These are phyloP conservation scores for Pseudoperonospora humuli DNA, from an alignment of 352 stramenopile genomes.

Conservation along the genomic window DNA sequence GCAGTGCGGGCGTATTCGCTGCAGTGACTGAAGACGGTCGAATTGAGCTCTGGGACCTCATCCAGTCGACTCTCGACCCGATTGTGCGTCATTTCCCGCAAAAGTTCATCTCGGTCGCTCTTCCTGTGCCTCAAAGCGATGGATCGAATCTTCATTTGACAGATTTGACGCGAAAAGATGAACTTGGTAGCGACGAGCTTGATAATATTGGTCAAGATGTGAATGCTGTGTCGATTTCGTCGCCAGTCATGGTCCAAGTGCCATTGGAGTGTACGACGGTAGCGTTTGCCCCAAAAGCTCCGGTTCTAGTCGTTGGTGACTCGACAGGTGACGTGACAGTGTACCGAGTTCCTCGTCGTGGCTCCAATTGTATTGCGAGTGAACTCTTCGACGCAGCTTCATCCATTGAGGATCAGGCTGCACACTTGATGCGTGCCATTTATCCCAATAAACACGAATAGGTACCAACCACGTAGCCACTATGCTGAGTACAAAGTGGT, in stretches of 20 bases:
- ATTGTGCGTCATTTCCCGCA: no score
- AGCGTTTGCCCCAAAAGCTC: constrained; percentile 57
- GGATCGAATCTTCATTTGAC: constrained; percentile 4
- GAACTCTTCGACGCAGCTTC: constrained; percentile 11
- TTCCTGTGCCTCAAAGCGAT: no score
- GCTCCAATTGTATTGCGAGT: constrained; percentile 14
- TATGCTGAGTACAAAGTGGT: no score
- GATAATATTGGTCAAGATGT: constrained; percentile 5
- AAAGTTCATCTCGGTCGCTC: no score
- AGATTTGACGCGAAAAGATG: constrained; percentile 14
- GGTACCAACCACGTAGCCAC: no score
- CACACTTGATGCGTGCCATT: constrained; percentile 41
- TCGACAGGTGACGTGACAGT: constrained; percentile 67
- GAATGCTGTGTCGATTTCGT: background rate
- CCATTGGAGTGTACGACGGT: constrained; percentile 61
- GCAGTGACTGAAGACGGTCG: no score
- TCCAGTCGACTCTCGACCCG: no score
- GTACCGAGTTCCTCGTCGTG: constrained; percentile 47
- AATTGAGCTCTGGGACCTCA: no score
- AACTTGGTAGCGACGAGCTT: background rate
- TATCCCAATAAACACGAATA: constrained; percentile 50
- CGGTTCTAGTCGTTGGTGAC: constrained; percentile 71
- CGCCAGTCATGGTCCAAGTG: constrained; percentile 27
- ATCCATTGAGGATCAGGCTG: constrained; percentile 45
- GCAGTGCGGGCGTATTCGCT: no score